Evolutionary conservation across 2,329 filamentous ascomycete species (phyloP), one percentile per base, ranked within the genome.

Genomic region (Fusarium cyanostomum): DNA sequence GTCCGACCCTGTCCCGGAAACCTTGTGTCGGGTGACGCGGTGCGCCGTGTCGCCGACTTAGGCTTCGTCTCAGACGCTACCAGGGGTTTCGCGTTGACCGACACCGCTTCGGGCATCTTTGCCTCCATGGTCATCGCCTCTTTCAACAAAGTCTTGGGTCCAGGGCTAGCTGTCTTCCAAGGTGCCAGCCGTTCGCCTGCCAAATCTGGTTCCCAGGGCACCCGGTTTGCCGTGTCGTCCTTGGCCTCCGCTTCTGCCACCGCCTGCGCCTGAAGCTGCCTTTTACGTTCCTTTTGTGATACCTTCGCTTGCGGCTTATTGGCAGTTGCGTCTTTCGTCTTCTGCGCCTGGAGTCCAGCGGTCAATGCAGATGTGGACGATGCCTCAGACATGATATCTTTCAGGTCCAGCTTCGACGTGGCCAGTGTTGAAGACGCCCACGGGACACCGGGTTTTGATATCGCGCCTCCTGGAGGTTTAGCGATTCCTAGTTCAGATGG

Each of bases 211-310:
- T 82, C 80, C 80, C 84, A 84, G 2, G 83, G 78, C 16, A 77
- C 75, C n/a, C 60, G 59, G 26, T 65, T 74, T 11, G 62, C 35
- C 28, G 70, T 67, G 28, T 73, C 71, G n/a, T 72, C 69, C 34
- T 71, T 71, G 7, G 78, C 76, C 8, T 79, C 75, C 28, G 75
- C 77, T 57, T 82, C 78, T 31, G 79, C 73, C 21, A 74, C 78
- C 21, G 82, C 78, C 70, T 91, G 86, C 60, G 87, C 83, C 70
- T 92, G 89, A 69, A 92, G 86, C 64, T 93, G 86, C 72, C 86
- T 91, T 78, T 97, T 98, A 18, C 93, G 88, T 74, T 97, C 94
- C 72, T 95, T 96, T 69, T 98, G 95, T 1, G 94, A 97, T 66
- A 96, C 77, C 73, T 92, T 97, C 1, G 77, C 73, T 13, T 79